Conservation (phyloP, 2,329 filamentous ascomycete genomes). For the Paecilomyces niveus region DNA sequence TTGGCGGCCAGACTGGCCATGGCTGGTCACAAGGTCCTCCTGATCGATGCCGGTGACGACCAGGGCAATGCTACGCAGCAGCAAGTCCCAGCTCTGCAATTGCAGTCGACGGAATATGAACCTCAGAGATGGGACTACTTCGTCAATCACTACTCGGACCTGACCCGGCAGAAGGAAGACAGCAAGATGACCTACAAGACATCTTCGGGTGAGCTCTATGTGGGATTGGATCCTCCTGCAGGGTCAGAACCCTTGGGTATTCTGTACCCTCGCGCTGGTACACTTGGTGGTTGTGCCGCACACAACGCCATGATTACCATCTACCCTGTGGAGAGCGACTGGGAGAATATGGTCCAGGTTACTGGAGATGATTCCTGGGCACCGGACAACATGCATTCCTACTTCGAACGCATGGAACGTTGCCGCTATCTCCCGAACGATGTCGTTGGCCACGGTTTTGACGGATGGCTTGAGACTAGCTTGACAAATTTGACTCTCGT, state of each 20-base stretch:
- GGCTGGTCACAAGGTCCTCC: constrained; percentile 26
- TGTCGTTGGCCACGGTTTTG: constrained; percentile 46
- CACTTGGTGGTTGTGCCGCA: constrained; percentile 51
- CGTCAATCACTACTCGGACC: constrained; percentile 54
- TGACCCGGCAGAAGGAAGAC: constrained; percentile 47
- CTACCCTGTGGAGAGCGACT: constrained; percentile 53
- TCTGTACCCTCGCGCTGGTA: constrained; percentile 51
- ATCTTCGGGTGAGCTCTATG: constrained; percentile 45
- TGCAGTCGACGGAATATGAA: constrained; percentile 49
- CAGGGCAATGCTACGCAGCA: constrained; percentile 45
- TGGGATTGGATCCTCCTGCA: constrained; percentile 45
- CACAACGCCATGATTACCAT: constrained; percentile 56
- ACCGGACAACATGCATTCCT: constrained; percentile 49
- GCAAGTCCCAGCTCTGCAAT: constrained; percentile 49
- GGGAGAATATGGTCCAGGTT: constrained; percentile 46
- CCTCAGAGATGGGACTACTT: constrained; percentile 57
- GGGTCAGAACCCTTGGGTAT: constrained; percentile 46
- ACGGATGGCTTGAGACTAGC: constrained; percentile 51
- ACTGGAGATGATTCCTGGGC: constrained; percentile 56
- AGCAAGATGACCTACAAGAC: constrained; percentile 54
- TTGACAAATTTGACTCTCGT: constrained; percentile 46
- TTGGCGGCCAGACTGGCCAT: constrained; percentile 29
- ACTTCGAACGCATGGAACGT: constrained; percentile 48
- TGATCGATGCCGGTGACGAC: constrained; percentile 45
- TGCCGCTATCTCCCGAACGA: constrained; percentile 43